These are phyloP conservation scores for Ustilago shanxiensis DNA, from an alignment of 1,284 basidiomycete species.

Conservation along the genomic window DNA sequence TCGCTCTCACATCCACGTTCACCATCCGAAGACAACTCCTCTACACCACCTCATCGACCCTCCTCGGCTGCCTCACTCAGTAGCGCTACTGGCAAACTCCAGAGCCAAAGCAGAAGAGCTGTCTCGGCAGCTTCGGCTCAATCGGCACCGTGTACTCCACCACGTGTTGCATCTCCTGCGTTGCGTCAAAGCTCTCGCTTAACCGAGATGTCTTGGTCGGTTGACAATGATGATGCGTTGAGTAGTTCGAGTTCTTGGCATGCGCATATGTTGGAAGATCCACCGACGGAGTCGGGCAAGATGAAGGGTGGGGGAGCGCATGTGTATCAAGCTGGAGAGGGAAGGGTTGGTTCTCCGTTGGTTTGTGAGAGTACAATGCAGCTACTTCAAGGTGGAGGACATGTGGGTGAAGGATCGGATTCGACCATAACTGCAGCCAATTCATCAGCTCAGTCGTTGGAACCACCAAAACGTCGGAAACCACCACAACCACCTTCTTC, in stretches of 20 bases:
- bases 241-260: slow-evolving; percentile 48
- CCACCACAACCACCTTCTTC: slow-evolving; percentile 32
- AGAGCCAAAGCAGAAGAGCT: slow-evolving; percentile 1
- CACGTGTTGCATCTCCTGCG: slow-evolving; percentile 33
- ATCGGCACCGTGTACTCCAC: slow-evolving; percentile 48
- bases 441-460: too few relatives aligned
- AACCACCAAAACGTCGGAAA: slow-evolving; percentile 20
- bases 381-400: slow-evolving; percentile 3
- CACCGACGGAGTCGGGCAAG: slow-evolving; percentile 5
- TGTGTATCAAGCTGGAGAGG: not conserved
- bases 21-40: not conserved
- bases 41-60: slow-evolving; percentile 12
- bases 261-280: slow-evolving; percentile 50
- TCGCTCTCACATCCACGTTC: slow-evolving; percentile 43
- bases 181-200: slow-evolving; percentile 1
- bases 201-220: slow-evolving; percentile 3
- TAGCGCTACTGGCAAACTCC: not conserved
- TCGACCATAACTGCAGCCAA: slow-evolving; percentile 13
- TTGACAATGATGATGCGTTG: slow-evolving; percentile 30
- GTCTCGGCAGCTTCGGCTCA: slow-evolving; percentile 45
- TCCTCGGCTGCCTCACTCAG: slow-evolving; percentile 25
- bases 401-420: slow-evolving; percentile 9
- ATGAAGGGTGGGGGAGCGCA: not conserved
- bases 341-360: slow-evolving; percentile 19
- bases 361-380: slow-evolving; percentile 21